Base-by-base conservation (phyloP, 1,284 basidiomycete genomes). In the Kwoniella shivajii region DNA sequence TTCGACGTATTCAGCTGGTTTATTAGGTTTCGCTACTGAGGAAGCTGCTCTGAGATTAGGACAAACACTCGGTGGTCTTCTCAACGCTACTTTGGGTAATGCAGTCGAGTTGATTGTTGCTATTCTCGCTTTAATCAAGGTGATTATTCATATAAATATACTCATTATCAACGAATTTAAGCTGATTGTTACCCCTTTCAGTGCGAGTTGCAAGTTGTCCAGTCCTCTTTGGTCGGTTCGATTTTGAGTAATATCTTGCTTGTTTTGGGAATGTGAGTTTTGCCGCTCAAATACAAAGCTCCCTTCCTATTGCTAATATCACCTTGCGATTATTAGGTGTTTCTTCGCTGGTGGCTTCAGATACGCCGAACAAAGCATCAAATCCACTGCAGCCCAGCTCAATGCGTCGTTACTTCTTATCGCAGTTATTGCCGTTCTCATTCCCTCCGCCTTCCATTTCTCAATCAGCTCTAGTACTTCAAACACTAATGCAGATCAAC, bases 1-100 rank as follows among this genome's bases (percentile, higher is more conserved):
- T n/a, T n/a, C n/a, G n/a, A n/a, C 3, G 10, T 7, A 1, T 20
- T 7, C 37, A 62, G 91, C 91, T 10, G 76, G 90, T 82, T 78
- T 94, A 4, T 82, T 95, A 4, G 88, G 88, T 1, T 91, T 91
- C 72, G 89, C 89, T 0, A 95, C 92, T 0, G 92, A 94, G 65
- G 89, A 94, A 66, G 74, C 93, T 5, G 90, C 91, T 0, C 68
- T 93, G 60, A 85, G 79, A 3, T 71, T 80, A 14, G 79, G 91
- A 2, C 89, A 93, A 77, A 92, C 91, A 0, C 78, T 94, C 4
- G 90, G 90, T 56, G 90, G 90, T 57, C 80, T 93, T 13, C 74
- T 93, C 57, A 93, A 93, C 74, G 91, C 90, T 11, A 94, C 91
- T 7, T 80, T 94, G 36, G 85, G 85, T 14, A 86, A 86, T 53